Conservation (phyloP, 2,329 filamentous ascomycete genomes). For the Penicillium sp. region DNA sequence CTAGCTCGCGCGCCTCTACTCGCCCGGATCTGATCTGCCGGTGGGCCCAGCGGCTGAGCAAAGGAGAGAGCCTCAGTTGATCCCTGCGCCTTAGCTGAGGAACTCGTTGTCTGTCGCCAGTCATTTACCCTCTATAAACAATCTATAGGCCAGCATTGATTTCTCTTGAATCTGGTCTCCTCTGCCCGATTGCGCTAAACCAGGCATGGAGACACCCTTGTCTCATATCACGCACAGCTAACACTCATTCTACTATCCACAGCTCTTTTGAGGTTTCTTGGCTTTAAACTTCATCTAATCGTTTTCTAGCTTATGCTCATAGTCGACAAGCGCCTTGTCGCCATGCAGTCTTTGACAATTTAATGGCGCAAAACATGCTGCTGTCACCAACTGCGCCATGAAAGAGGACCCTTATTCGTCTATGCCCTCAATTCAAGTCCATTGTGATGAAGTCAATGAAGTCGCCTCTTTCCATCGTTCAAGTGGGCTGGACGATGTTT, state of each 20-base stretch:
- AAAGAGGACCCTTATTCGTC: constrained; percentile 9
- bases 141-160: constrained; percentile 21
- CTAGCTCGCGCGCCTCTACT: constrained; percentile 17
- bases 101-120: constrained; percentile 8
- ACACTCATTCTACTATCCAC: constrained; percentile 1
- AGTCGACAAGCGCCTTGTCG: constrained; percentile 8
- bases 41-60: constrained; percentile 9
- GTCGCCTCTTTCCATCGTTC: not conserved
- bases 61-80: constrained; percentile 10
- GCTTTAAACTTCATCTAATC: not conserved
- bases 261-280: not conserved
- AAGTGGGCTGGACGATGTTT: not conserved
- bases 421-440: not conserved
- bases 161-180: not conserved
- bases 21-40: constrained; percentile 17
- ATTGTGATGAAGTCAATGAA: not conserved
- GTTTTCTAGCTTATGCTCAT: not conserved
- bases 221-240: constrained; percentile 2
- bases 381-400: constrained; percentile 32
- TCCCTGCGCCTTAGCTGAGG: not conserved
- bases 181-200: constrained; percentile 7
- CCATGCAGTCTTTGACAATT: constrained; percentile 4
- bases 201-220: not conserved
- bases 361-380: constrained; percentile 11
- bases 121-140: constrained; percentile 7